A percentile compares a stretch with the other conserved stretches of the same genome.
Conservation (phyloP, 768 basidiomycete species). For the Basidioascus undulatus region DNA sequence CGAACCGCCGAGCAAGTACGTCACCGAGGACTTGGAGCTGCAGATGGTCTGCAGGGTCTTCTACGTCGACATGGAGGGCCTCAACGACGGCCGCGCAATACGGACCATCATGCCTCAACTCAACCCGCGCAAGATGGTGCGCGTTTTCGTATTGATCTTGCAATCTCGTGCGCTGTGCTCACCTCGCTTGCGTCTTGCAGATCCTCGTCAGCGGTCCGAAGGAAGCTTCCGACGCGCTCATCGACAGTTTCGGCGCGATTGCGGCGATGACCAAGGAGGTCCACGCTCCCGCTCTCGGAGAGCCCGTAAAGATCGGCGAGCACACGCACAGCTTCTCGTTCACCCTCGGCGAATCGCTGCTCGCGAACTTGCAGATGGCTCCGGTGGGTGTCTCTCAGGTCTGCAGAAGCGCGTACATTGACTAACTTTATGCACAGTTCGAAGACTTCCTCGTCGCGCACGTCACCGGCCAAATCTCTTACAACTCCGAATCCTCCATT, state of each 20-base stretch:
- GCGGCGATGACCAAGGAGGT: conserved; percentile 84
- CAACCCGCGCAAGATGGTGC: conserved; percentile 81
- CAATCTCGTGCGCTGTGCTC: not conserved
- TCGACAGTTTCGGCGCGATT: conserved; percentile 57
- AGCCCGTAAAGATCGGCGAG: conserved; percentile 74
- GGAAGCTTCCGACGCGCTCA: conserved; percentile 41
- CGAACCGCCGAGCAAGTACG: conserved; percentile 79
- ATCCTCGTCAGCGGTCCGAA: conserved; percentile 64
- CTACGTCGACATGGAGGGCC: conserved; percentile 86
- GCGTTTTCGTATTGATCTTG: conserved; percentile 8
- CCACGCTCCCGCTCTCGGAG: conserved; percentile 47
- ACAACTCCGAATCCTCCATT: conserved; percentile 64
- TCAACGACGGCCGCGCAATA: conserved; percentile 87
- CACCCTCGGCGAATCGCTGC: conserved; percentile 68
- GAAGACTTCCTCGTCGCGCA: conserved; percentile 94
- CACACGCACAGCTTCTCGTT: conserved; percentile 87
- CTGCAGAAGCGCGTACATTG: not conserved
- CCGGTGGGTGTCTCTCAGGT: conserved; percentile 30
- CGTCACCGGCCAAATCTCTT: conserved; percentile 64
- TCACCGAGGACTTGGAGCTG: conserved; percentile 48
- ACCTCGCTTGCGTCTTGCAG: conserved; percentile 22
- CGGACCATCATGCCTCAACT: conserved; percentile 93
- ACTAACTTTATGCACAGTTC: conserved; percentile 32
- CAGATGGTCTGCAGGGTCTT: conserved; percentile 65
- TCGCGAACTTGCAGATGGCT: conserved; percentile 59